These are phyloP conservation scores for Chaetomiaceae sp. DNA, from an alignment of 2,329 filamentous ascomycete genomes.

Conservation along the genomic window DNA sequence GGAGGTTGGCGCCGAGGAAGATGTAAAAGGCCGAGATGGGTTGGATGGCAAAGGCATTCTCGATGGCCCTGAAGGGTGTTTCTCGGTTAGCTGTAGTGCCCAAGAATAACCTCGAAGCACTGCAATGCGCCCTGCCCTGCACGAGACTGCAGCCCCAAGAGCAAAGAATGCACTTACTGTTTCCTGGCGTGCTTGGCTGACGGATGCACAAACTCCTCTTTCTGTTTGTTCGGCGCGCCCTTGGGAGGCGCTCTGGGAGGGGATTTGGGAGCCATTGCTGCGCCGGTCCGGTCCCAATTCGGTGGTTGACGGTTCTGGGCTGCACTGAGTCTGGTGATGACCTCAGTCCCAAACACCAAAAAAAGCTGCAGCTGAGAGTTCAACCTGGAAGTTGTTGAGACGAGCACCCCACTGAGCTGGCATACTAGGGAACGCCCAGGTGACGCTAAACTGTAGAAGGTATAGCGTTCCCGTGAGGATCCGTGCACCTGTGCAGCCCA, in stretches of 20 bases:
- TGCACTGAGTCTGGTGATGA: not conserved
- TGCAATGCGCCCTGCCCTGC: too few relatives aligned
- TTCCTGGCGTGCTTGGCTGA: constrained; percentile 48
- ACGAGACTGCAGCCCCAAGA: too few relatives aligned
- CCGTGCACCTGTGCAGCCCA: not conserved
- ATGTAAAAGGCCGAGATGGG: constrained; percentile 75
- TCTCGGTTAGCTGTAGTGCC: constrained; percentile 1
- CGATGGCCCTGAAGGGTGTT: constrained; percentile 34
- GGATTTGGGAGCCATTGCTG: constrained; percentile 28
- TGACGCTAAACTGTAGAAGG: not conserved
- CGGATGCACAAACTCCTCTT: constrained; percentile 45
- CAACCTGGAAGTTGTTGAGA: constrained; percentile 9
- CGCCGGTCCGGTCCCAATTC: not conserved
- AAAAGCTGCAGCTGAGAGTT: not conserved
- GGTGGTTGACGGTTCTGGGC: not conserved
- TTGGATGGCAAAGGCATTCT: constrained; percentile 59
- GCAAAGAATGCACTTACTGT: constrained; percentile 31
- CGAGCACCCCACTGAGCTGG: not conserved
- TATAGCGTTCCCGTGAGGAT: constrained; percentile 13
- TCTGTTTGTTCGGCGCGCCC: constrained; percentile 16
- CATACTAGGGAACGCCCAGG: not conserved
- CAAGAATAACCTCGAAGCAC: too few relatives aligned
- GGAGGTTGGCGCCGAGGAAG: constrained; percentile 67
- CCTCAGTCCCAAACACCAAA: not conserved
- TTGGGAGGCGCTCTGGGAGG: constrained; percentile 22